phyloP scores from a whole-genome alignment of 129 eudicot species.

The Centella asiatica region DNA sequence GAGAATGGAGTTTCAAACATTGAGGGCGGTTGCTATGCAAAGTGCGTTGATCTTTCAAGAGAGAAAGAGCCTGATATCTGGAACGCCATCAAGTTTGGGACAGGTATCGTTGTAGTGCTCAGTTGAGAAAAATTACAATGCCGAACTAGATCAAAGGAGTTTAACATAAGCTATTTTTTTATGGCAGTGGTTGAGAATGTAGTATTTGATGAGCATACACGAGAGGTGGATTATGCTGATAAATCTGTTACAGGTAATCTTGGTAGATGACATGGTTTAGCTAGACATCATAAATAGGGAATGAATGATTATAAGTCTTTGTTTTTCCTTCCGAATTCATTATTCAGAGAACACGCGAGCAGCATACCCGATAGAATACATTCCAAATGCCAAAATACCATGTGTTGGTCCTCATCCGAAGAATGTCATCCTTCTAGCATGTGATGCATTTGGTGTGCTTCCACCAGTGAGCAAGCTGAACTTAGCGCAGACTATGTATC shows the following conservation, averaged over 20 bases:
- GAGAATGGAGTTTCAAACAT: constrained; percentile 87
- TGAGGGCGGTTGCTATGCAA: constrained; percentile 99
- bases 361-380: constrained; percentile 87
- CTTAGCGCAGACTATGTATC: constrained; percentile 96
- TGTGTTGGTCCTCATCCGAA: constrained; percentile 94
- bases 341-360: constrained; percentile 98
- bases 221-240: constrained; percentile 72
- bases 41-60: constrained; percentile 83
- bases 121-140: no score
- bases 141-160: no score
- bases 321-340: no score
- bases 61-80: constrained; percentile 98
- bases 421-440: constrained; percentile 84
- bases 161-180: no score
- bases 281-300: no score
- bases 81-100: constrained; percentile 96
- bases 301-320: no score
- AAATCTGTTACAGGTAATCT: constrained; percentile 89
- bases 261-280: no score
- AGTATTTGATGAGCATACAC: constrained; percentile 79
- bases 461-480: constrained; percentile 95
- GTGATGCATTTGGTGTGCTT: constrained; percentile 96
- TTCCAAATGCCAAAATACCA: constrained; percentile 84
- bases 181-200: constrained; percentile 75
- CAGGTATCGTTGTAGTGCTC: no score